phyloP scores from a whole-genome alignment of 2,329 filamentous ascomycete genomes.

The Xenosphaeropsis pyriputrescens region DNA sequence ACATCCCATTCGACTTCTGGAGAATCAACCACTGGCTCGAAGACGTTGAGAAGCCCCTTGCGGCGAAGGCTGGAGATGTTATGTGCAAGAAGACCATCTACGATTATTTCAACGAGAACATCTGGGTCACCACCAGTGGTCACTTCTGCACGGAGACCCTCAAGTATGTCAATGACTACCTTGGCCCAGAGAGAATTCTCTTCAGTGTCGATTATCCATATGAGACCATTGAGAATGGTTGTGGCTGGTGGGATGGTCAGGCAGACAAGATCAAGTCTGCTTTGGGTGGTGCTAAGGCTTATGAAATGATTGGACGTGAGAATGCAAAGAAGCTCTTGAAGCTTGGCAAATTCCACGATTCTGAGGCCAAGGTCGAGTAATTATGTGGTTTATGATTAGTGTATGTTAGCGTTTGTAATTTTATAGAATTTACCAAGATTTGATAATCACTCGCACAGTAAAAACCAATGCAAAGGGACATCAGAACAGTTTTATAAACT shows the following conservation, averaged over 20 bases:
- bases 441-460: too few species aligned
- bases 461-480: too few species aligned
- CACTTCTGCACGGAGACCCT: constrained; percentile 38
- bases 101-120: constrained; percentile 37
- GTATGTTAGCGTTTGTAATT: too few species aligned
- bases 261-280: constrained; percentile 15
- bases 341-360: constrained; percentile 6
- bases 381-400: too few species aligned
- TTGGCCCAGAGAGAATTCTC: constrained; percentile 33
- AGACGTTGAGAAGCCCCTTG: constrained; percentile 29
- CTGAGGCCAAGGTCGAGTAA: not conserved
- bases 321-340: constrained; percentile 27
- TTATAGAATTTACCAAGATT: too few species aligned
- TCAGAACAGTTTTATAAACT: too few species aligned
- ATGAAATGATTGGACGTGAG: constrained; percentile 25
- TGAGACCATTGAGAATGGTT: constrained; percentile 26
- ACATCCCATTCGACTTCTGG: constrained; percentile 32
- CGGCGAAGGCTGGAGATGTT: constrained; percentile 14
- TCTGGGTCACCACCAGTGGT: constrained; percentile 41
- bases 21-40: constrained; percentile 40
- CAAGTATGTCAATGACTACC: constrained; percentile 30
- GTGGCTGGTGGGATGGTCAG: constrained; percentile 25
- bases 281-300: constrained; percentile 11
- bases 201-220: constrained; percentile 39
- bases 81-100: constrained; percentile 22